Base-by-base conservation (phyloP, 208 protist species). In the Trypanosoma scelopori region DNA sequence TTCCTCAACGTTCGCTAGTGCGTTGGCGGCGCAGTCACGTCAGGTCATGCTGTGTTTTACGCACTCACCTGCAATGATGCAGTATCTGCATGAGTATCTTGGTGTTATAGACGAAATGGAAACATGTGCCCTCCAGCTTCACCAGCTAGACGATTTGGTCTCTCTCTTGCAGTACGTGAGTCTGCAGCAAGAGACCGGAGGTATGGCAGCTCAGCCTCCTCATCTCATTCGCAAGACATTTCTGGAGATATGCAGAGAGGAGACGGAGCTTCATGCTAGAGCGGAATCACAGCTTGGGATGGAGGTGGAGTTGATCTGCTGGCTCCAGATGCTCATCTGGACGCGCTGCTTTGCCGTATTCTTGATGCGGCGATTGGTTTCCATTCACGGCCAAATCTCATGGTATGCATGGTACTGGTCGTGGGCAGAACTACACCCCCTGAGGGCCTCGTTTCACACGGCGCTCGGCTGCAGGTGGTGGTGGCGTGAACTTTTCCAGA, bases 381-480 rank as follows among this genome's bases (percentile, higher is more conserved):
- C 60, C 1, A 69, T 87, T 52, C 82, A 91, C 45, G 80, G 77
- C 23, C 49, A 75, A 18, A 66, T 87, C 5, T 73, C 85, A 22
- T 89, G 82, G 79, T 76, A 83, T 59, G 64, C 74, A 27, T 83
- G 68, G 70, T 91, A 89, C 77, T 89, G 85, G 82, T 83, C 79
- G 0, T 91, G 82, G 80, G 85, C 82, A 20, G 73, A 85, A 65
- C 65, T 79, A 30, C 77, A 89, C 58, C 55, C 62, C 3, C 55
- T 60, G 3, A 59, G 79, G 56, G 74, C 82, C 20, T 61, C 78
- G 16, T 57, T 85, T 5, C 77, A 89, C 66, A 65, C 74, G 30
- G 73, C 71, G 5, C 71, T 91, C 23, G 60, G 65, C 22, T 81
- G 67, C 37, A 28, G 23, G 12, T 55, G 50, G 48, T 85, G 82